Conservation (phyloP, 345 rosid species). For the Sisymbrium altissimum region DNA sequence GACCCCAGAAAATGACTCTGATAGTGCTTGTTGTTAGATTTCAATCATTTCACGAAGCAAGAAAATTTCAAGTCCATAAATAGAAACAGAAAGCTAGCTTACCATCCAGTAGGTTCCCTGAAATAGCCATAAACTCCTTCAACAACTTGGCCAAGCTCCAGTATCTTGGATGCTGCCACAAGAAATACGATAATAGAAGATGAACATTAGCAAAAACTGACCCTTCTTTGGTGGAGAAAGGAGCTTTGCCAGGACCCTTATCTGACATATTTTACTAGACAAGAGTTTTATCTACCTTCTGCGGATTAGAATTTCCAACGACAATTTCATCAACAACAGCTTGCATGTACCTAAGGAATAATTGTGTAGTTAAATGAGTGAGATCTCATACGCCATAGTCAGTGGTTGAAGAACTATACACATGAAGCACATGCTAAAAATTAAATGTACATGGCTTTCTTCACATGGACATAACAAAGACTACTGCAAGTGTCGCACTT, state of each 20-base stretch:
- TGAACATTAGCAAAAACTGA: constrained; percentile 10
- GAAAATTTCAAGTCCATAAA: neutral
- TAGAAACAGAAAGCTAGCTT: constrained; percentile 26
- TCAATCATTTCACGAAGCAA: neutral
- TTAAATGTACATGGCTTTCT: neutral
- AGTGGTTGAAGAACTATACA: neutral
- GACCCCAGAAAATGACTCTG: constrained; percentile 59
- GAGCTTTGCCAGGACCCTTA: neutral
- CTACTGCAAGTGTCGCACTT: constrained; percentile 32
- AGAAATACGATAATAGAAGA: constrained; percentile 29
- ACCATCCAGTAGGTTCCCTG: constrained; percentile 69
- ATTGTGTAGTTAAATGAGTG: neutral
- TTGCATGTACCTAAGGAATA: constrained; percentile 78
- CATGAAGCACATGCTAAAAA: constrained; percentile 12
- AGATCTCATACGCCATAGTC: constrained; percentile 4
- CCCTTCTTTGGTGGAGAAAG: too few species aligned
- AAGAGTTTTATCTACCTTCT: constrained; percentile 46
- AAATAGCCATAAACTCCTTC: constrained; percentile 54
- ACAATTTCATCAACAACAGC: constrained; percentile 88
- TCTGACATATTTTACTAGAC: constrained; percentile 2
- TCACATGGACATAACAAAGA: constrained; percentile 1
- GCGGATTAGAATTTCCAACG: constrained; percentile 57
- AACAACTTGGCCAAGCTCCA: constrained; percentile 76
- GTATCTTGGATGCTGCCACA: constrained; percentile 66
- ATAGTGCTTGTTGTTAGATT: constrained; percentile 26